These are phyloP conservation scores for Lactarius vividus DNA, from an alignment of 768 basidiomycete species.

Conservation along the genomic window DNA sequence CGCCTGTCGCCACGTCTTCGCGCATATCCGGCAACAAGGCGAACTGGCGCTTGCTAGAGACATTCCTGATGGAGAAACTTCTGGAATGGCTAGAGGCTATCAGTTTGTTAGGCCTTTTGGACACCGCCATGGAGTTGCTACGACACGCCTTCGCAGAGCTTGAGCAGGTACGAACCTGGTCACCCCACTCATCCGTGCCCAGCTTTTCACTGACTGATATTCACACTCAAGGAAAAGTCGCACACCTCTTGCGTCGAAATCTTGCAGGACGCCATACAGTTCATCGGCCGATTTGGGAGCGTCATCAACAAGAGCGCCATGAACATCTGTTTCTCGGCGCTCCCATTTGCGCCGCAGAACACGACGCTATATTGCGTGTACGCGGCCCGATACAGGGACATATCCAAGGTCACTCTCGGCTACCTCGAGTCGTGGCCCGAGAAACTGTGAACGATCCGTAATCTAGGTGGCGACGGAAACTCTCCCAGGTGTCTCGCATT, in stretches of 20 bases:
- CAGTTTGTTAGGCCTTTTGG: slow-evolving; percentile 11
- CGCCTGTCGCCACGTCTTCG: slow-evolving; percentile 10
- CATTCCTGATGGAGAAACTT: slow-evolving; percentile 18
- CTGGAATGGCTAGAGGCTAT: slow-evolving; percentile 22
- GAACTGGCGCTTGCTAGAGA: slow-evolving; percentile 12
- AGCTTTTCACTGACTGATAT: not conserved
- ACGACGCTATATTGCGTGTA: slow-evolving; percentile 21
- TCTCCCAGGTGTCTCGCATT: slow-evolving; percentile 14
- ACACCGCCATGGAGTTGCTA: slow-evolving; percentile 12
- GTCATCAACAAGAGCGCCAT: slow-evolving; percentile 16
- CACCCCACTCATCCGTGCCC: not conserved
- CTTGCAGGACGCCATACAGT: slow-evolving; percentile 17
- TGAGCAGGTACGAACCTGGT: slow-evolving; percentile 2
- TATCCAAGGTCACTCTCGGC: slow-evolving; percentile 30
- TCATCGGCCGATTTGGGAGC: slow-evolving; percentile 17
- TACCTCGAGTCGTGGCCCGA: slow-evolving; percentile 29
- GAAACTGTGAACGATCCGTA: slow-evolving; percentile 19
- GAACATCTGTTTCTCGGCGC: slow-evolving; percentile 15
- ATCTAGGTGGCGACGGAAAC: not conserved
- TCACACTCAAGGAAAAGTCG: not conserved
- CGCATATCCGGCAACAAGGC: slow-evolving; percentile 3
- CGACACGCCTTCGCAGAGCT: slow-evolving; percentile 3
- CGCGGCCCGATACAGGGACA: slow-evolving; percentile 15
- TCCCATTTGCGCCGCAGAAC: slow-evolving; percentile 18
- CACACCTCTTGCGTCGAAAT: slow-evolving; percentile 6